Evolutionary conservation across 2,329 filamentous ascomycete species (phyloP).

Genomic region (Dothiorella sarmentorum): DNA sequence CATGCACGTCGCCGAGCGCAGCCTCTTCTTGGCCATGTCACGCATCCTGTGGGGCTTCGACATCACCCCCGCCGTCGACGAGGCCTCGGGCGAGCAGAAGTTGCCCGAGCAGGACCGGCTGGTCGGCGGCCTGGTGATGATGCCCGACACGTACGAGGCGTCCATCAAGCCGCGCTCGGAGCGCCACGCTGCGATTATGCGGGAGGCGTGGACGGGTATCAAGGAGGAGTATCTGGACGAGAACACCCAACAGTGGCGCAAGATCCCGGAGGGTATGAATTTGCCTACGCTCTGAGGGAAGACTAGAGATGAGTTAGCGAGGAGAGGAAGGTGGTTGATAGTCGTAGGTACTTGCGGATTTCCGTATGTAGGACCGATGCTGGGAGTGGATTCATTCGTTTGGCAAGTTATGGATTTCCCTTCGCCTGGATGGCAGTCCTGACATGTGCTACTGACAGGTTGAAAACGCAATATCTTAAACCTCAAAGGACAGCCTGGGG

Average conservation of each 20-base stretch:
- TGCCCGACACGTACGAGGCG: constrained; percentile 24
- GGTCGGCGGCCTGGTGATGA: constrained; percentile 23
- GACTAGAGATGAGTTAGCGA: neutral
- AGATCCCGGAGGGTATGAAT: constrained; percentile 23
- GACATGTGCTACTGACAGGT: too few relatives aligned
- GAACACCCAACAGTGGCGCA: constrained; percentile 23
- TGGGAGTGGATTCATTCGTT: too few relatives aligned
- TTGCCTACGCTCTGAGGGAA: neutral
- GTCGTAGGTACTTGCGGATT: too few relatives aligned
- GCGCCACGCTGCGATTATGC: constrained; percentile 16
- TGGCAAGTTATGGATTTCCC: too few relatives aligned
- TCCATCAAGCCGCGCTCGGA: constrained; percentile 22
- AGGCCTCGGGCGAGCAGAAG: neutral
- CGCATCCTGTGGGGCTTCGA: constrained; percentile 19
- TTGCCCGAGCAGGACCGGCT: constrained; percentile 20
- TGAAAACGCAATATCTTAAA: neutral
- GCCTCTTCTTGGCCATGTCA: constrained; percentile 16
- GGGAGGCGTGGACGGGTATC: constrained; percentile 24
- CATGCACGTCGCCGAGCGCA: constrained; percentile 20
- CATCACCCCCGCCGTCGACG: constrained; percentile 1
- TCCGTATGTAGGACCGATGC: too few relatives aligned
- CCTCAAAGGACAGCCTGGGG: neutral
- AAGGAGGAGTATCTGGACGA: constrained; percentile 17
- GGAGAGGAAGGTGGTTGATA: too few relatives aligned
- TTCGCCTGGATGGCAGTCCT: too few relatives aligned